Percentiles rank a stretch among this genome's conserved stretches.
These are phyloP conservation scores for Gymnopilus dilepis DNA, from an alignment of 768 basidiomycete species.

Conservation along the genomic window DNA sequence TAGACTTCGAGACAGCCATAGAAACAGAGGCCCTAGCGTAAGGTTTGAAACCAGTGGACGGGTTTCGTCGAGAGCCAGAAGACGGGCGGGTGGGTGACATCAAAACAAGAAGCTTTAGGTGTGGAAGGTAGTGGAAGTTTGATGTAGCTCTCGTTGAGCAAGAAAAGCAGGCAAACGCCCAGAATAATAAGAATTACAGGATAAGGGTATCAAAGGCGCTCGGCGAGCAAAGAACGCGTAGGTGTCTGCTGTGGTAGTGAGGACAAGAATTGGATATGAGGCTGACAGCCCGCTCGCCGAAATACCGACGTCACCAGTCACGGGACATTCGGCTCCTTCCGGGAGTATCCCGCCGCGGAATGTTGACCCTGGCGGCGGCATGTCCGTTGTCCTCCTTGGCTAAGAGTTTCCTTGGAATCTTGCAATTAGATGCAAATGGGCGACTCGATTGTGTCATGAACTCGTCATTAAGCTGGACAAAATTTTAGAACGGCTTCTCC, in stretches of 20 bases:
- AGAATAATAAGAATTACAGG: conserved; percentile 10
- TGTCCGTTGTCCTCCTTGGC: too few relatives aligned
- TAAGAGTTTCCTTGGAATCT: too few relatives aligned
- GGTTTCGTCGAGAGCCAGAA: conserved; percentile 28
- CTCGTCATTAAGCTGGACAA: too few relatives aligned
- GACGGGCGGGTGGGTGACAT: conserved; percentile 41
- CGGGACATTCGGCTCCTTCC: conserved; percentile 18
- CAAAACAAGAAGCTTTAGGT: conserved; percentile 10
- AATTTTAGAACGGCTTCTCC: too few relatives aligned
- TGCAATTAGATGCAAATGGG: too few relatives aligned
- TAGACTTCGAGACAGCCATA: conserved; percentile 18
- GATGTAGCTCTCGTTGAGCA: conserved; percentile 23
- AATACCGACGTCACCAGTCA: conserved; percentile 13
- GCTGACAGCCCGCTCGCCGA: conserved; percentile 30
- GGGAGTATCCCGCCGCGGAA: too few relatives aligned
- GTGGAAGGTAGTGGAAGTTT: conserved; percentile 12
- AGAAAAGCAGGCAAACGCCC: conserved; percentile 15
- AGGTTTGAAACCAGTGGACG: conserved; percentile 37
- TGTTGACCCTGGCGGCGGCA: too few relatives aligned
- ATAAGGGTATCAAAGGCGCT: conserved; percentile 15
- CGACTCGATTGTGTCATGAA: too few relatives aligned
- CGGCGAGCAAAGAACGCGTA: conserved; percentile 10
- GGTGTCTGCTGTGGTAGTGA: conserved; percentile 26
- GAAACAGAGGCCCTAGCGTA: conserved; percentile 35
- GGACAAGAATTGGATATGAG: conserved; percentile 29